Base-by-base conservation (phyloP, 768 basidiomycete genomes). In the Leccinum boreale region DNA sequence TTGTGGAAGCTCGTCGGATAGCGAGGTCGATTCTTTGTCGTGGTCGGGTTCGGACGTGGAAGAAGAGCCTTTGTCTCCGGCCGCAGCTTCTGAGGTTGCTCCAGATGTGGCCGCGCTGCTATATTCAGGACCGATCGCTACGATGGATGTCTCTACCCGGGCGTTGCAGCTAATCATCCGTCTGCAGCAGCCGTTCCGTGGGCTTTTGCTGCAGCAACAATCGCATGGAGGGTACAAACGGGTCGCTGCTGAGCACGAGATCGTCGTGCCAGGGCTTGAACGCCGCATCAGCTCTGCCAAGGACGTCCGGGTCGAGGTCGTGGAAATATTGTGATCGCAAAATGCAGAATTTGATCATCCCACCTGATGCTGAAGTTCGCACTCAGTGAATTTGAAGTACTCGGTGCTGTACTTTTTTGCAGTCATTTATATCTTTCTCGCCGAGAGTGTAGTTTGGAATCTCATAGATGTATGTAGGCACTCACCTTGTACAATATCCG, bases 151-250 rank as follows among this genome's bases (percentile, higher is more conserved):
- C 11, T 50, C 26, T 19, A 58, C 31, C 1, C 15, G 15, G 48
- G 58, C 55, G 6, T 29, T 59, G 46, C 62, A 52, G 21, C 14
- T 63, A 1, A 2, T 63, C n/a, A 54, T 47, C 19, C 53, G 47
- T 39, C 28, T 62, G 11, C 50, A 36, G 35, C 56, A 62, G 31
- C 62, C 56, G 7, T 63, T 63, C 53, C 31, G 24, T 4, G 51
- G 31, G 2, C 10, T 62, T 9, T 24, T 61, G 46, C 54, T 60
- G 14, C 45, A 48, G 46, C 29, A 53, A 35, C 59, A 57, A 7
- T 12, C 29, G 6, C 3, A 26, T 12, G 49, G 49, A 29, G 48
- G 29, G 48, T 50, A 31, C 49, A 50, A 50, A 12, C 49, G 49
- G 4, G 29, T 50, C 7, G 29, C 49, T 29, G 15, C 29, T 10